Conservation (phyloP, 768 basidiomycete genomes). For the Podaxis sp. region DNA sequence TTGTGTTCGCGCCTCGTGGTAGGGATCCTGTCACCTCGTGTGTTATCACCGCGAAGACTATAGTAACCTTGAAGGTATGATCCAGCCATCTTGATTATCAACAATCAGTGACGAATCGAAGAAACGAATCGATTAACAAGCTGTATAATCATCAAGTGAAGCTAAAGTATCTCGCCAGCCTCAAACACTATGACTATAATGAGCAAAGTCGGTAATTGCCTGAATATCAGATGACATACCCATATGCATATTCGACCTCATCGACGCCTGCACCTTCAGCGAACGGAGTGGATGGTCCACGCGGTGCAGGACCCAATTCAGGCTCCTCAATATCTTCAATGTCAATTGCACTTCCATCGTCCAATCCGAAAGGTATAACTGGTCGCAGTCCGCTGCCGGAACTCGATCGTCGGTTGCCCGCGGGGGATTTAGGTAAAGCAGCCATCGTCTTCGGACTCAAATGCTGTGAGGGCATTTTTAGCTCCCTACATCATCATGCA, state of each 20-base stretch:
- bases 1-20: neutral
- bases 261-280: slow-evolving; percentile 82
- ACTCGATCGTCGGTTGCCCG: slow-evolving; percentile 77
- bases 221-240: slow-evolving; percentile 45
- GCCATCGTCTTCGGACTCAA: slow-evolving; percentile 97
- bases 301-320: slow-evolving; percentile 74
- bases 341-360: slow-evolving; percentile 73
- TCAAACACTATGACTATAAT: slow-evolving; percentile 9
- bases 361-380: slow-evolving; percentile 69
- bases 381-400: slow-evolving; percentile 85
- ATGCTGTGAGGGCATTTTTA: slow-evolving; percentile 52
- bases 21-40: neutral
- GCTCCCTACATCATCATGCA: slow-evolving; percentile 6
- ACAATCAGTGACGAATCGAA: neutral
- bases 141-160: neutral
- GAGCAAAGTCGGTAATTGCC: neutral
- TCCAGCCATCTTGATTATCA: neutral
- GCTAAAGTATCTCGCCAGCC: neutral
- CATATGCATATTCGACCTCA: slow-evolving; percentile 88
- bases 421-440: slow-evolving; percentile 88
- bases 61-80: neutral
- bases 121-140: neutral
- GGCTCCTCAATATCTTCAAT: slow-evolving; percentile 73
- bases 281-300: slow-evolving; percentile 73
- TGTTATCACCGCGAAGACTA: neutral